These are phyloP conservation scores for Herpetomonas tarakana DNA, from an alignment of 208 protist species.

Conservation along the genomic window DNA sequence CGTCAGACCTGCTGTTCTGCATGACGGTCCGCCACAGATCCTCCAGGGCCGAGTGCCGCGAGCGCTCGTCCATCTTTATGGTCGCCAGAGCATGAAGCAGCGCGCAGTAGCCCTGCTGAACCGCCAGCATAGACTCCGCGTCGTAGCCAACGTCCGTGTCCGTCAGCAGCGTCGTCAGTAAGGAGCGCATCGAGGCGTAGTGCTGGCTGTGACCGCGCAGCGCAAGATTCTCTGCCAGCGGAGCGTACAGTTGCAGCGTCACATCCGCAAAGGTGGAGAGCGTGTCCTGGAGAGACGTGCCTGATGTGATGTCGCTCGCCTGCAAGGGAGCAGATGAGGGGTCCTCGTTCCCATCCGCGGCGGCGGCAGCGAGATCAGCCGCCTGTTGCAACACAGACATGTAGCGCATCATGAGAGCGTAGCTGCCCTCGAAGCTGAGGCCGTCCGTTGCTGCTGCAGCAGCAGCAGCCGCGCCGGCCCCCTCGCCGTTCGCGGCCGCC, in stretches of 20 bases:
- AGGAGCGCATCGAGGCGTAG: slow-evolving; percentile 25
- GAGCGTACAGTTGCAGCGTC: not conserved
- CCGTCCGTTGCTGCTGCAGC: no score
- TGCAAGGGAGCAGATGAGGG: not conserved
- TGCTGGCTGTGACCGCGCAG: slow-evolving; percentile 30
- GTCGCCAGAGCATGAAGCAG: slow-evolving; percentile 31
- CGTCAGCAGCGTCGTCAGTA: slow-evolving; percentile 26
- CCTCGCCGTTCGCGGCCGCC: not conserved
- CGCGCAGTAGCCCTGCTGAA: slow-evolving; percentile 19
- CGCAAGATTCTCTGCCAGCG: not conserved
- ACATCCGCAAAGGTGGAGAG: not conserved
- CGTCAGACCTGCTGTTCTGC: slow-evolving; percentile 10
- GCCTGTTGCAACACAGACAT: not conserved
- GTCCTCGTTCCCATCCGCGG: not conserved
- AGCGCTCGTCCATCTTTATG: slow-evolving; percentile 17
- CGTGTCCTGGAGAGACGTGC: not conserved
- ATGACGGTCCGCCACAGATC: slow-evolving; percentile 16
- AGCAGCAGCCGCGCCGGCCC: no score
- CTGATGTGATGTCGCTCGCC: not conserved
- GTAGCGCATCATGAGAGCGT: not conserved
- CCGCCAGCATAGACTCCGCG: not conserved
- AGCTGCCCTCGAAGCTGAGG: not conserved
- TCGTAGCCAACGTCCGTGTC: slow-evolving; percentile 39
- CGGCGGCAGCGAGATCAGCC: not conserved
- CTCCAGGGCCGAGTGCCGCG: slow-evolving; percentile 19